Evolutionary conservation across 768 basidiomycete genomes (phyloP).

Genomic region (Boletus rufocinnamomeus): DNA sequence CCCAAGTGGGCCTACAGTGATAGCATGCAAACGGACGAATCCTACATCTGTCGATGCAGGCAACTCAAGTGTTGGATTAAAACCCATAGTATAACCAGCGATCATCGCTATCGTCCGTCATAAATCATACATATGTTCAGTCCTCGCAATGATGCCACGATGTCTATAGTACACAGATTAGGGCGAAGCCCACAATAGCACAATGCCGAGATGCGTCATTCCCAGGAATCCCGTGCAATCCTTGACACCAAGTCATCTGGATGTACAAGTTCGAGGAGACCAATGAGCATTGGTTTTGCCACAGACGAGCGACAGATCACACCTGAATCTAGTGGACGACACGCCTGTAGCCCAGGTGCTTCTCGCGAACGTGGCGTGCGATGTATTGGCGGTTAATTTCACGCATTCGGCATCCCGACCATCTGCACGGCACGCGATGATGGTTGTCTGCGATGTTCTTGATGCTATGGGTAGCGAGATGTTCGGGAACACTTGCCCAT

Average conservation of each 20-base stretch:
- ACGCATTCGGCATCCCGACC: slow-evolving; percentile 8
- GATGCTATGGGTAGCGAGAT: slow-evolving; percentile 15
- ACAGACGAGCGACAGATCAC: not conserved
- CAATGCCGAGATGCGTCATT: no score
- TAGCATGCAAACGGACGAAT: not conserved
- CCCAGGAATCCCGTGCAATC: no score
- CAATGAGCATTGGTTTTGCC: not conserved
- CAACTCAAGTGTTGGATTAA: no score
- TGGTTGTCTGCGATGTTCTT: not conserved
- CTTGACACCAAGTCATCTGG: no score
- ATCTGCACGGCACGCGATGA: not conserved
- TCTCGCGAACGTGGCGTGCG: slow-evolving; percentile 17
- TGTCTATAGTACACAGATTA: no score
- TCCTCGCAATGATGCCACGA: no score
- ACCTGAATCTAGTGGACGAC: not conserved
- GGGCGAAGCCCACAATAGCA: no score
- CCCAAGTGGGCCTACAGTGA: not conserved
- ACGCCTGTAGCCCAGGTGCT: slow-evolving; percentile 15
- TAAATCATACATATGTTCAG: no score
- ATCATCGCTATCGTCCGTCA: no score
- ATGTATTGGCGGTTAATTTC: slow-evolving; percentile 22
- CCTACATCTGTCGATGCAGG: no score
- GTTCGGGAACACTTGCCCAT: not conserved
- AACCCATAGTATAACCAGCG: no score
- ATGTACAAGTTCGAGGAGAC: not conserved